Evolutionary conservation across 345 rosid species (phyloP).

Genomic region (Moricandia arvensis): DNA sequence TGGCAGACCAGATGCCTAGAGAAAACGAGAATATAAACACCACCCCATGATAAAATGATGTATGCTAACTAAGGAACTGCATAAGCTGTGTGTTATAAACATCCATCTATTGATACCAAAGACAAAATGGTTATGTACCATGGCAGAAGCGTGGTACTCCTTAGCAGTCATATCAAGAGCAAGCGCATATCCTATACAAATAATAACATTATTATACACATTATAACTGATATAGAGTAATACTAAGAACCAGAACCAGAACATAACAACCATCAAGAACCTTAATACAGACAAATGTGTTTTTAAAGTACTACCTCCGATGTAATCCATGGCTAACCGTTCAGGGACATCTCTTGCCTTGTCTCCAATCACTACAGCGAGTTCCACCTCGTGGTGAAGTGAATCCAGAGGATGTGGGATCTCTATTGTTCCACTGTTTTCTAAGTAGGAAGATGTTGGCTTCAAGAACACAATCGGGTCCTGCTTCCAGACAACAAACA

Average conservation of each 20-base stretch:
- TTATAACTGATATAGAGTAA: no score
- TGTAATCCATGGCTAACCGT: constrained; percentile 74
- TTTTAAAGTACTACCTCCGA: constrained; percentile 64
- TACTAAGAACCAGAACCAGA: neutral
- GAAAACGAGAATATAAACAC: constrained; percentile 16
- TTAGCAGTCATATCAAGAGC: constrained; percentile 95
- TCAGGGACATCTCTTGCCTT: constrained; percentile 85
- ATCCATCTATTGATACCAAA: neutral
- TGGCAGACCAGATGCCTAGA: constrained; percentile 89
- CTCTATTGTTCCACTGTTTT: constrained; percentile 87
- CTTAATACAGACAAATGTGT: neutral
- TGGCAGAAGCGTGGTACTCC: constrained; percentile 82
- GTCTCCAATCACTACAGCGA: constrained; percentile 74
- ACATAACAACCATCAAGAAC: neutral
- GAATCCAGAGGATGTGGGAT: constrained; percentile 72
- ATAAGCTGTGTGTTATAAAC: neutral
- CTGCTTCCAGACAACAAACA: constrained; percentile 37
- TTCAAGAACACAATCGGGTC: constrained; percentile 86
- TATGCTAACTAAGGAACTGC: neutral
- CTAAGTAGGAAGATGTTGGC: constrained; percentile 89
- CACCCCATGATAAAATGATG: neutral
- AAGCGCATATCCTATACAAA: constrained; percentile 64
- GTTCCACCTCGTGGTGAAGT: constrained; percentile 93
- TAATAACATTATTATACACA: neutral
- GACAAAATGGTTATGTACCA: constrained; percentile 44